Base-by-base conservation (phyloP, 2,329 filamentous ascomycete species). In the Cercospora sp. region DNA sequence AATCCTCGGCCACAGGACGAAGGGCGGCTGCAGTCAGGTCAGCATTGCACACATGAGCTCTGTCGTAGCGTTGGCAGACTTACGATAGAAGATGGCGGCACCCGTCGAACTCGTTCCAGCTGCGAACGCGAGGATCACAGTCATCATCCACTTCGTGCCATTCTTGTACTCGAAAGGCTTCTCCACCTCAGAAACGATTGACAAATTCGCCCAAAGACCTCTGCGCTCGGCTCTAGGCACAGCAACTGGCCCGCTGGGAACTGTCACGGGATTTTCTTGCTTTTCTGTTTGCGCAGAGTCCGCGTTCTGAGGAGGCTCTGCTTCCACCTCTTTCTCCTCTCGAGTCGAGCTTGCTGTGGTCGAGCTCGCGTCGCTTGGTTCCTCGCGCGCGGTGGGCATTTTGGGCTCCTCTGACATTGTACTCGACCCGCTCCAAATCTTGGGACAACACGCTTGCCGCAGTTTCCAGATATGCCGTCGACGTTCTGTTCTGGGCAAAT, bases 1-100 rank as follows among this genome's bases (percentile, higher is more conserved):
- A 82, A 23, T 91, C 87, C 4, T 76, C 75, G 0, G 88, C 81
- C 64, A 94, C 86, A 45, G 89, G 81, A 2, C 84, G 81, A 2
- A 95, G 85, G 3, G 90, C 87, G 33, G 63, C 63, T 65, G 48
- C 28, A 16, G 13, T 55, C 55, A 8, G 2, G 23, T 60, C 33
- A 42, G 58, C n/a, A 28, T 13, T 28, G 30, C 31, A 64, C 26
- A 36, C 48, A n/a, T 42, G 3, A 42, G 36, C 36, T 42, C 36
- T 8, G 36, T n/a, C 36, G 36, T 42, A 13, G 36, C 36, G 36
- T 42, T 42, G 36, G 5, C 16, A 42, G 36, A 1, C 36, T 42
- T 42, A 9, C 36, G 36, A 42, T n/a, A 42, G 16, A 42, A 42
- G 16, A 42, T 42, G 0, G 36, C 36, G 16, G 36, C 36, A 1